A percentile compares a stretch with the other conserved stretches of the same genome.
Evolutionary conservation across 106 monocot species (phyloP).

Genomic region (Dendrobium officinale): DNA sequence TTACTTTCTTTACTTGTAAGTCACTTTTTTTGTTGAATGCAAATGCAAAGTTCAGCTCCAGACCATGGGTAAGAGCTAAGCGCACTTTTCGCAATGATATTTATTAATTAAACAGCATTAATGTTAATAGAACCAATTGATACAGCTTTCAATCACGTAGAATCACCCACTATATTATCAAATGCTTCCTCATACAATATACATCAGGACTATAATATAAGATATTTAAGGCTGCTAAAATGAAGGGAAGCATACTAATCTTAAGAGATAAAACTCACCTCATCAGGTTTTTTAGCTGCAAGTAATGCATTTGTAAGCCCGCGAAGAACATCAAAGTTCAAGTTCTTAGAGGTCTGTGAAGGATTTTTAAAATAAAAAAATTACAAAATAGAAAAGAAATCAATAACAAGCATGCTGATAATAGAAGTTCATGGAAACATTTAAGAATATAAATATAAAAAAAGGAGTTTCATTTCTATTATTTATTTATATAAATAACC

Average conservation of each 20-base stretch:
- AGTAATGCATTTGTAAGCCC: constrained; percentile 78
- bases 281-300: constrained; percentile 72
- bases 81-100: too few species aligned
- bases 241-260: not conserved
- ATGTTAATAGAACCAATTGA: not conserved
- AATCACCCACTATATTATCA: not conserved
- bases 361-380: not conserved
- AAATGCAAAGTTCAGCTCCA: too few species aligned
- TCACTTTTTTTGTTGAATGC: too few species aligned
- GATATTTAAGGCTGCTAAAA: not conserved
- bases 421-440: constrained; percentile 1
- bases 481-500: not conserved
- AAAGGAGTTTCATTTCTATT: not conserved
- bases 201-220: not conserved
- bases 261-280: constrained; percentile 33
- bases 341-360: constrained; percentile 43
- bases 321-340: constrained; percentile 79
- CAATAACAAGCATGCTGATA: not conserved
- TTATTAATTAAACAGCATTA: not conserved
- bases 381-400: not conserved
- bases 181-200: not conserved
- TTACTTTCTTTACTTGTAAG: too few species aligned
- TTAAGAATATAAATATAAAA: not conserved
- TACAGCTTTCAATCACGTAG: not conserved
- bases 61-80: too few species aligned